Conservation (phyloP, 1,139 yeast genomes). For the Insectozyma bohioensis region DNA sequence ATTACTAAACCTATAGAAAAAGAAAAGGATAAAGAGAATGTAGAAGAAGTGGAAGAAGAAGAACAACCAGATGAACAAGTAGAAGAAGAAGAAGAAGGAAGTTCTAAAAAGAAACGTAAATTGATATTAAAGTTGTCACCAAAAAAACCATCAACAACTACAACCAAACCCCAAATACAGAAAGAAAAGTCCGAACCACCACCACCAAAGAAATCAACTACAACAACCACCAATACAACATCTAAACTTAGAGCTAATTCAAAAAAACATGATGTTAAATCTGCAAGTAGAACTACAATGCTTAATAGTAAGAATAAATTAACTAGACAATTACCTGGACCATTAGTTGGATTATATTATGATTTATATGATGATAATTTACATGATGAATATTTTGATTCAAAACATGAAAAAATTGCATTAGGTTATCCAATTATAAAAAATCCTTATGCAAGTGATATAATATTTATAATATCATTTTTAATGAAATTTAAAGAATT, state of each 20-base stretch:
- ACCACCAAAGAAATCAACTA: not conserved
- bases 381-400: constrained; percentile 18
- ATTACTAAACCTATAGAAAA: constrained; percentile 4
- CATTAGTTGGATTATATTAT: constrained; percentile 36
- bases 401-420: constrained; percentile 25
- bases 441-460: constrained; percentile 47
- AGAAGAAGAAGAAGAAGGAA: constrained; percentile 2
- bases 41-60: not conserved
- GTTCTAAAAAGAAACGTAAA: constrained; percentile 2
- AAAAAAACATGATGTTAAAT: constrained; percentile 4
- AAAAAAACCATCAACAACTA: not conserved
- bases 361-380: constrained; percentile 41
- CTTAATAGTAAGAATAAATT: constrained; percentile 27
- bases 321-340: constrained; percentile 42
- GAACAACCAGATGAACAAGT: constrained; percentile 1
- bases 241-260: not conserved
- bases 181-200: too few relatives aligned
- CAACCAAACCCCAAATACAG: too few relatives aligned
- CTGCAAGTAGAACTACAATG: constrained; percentile 34
- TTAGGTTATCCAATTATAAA: constrained; percentile 30
- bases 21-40: constrained; percentile 5
- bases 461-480: constrained; percentile 42
- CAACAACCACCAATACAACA: not conserved
- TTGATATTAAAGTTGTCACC: constrained; percentile 5
- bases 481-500: constrained; percentile 43